Percentiles rank a stretch among this genome's conserved stretches.
phyloP scores from a whole-genome alignment of 305 asterid species.

The Fraxinus latifolia region DNA sequence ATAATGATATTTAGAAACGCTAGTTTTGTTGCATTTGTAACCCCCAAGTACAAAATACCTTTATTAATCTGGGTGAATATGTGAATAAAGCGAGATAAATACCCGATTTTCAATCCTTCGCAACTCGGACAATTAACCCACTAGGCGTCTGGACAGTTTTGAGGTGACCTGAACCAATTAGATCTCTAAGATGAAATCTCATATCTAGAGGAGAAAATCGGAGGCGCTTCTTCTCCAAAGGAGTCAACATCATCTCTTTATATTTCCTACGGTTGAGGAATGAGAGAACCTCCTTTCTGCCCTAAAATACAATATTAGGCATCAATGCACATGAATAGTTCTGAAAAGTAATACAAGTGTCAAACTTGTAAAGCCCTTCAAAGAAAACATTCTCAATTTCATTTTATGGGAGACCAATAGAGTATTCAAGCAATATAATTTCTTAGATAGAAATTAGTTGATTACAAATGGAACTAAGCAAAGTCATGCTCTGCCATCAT shows the following conservation, averaged over 20 bases:
- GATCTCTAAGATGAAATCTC: slow-evolving; percentile 92
- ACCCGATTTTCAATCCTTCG: slow-evolving; percentile 58
- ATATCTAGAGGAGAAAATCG: slow-evolving; percentile 76
- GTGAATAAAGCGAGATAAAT: slow-evolving; percentile 13
- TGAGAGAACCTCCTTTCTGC: slow-evolving; percentile 91
- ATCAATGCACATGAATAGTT: not conserved
- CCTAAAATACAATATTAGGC: slow-evolving; percentile 36
- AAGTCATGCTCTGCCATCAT: not conserved
- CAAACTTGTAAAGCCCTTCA: not conserved
- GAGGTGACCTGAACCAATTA: slow-evolving; percentile 88
- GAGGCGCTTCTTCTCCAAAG: slow-evolving; percentile 73
- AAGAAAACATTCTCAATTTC: not conserved
- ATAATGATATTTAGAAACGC: not conserved
- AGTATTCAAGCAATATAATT: not conserved
- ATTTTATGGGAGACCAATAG: not conserved
- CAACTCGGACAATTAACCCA: slow-evolving; percentile 70
- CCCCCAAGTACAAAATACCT: not conserved
- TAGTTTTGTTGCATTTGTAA: not conserved
- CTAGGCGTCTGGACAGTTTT: slow-evolving; percentile 65
- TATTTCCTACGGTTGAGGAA: slow-evolving; percentile 67
- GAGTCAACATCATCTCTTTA: slow-evolving; percentile 80
- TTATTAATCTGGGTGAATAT: not conserved
- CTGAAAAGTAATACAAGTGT: not conserved
- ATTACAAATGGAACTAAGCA: not conserved
- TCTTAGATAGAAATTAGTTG: not conserved